Evolutionary conservation across 768 basidiomycete species (phyloP), one percentile per base, ranked within the genome.

Genomic region (Auriscalpium microsporum): DNA sequence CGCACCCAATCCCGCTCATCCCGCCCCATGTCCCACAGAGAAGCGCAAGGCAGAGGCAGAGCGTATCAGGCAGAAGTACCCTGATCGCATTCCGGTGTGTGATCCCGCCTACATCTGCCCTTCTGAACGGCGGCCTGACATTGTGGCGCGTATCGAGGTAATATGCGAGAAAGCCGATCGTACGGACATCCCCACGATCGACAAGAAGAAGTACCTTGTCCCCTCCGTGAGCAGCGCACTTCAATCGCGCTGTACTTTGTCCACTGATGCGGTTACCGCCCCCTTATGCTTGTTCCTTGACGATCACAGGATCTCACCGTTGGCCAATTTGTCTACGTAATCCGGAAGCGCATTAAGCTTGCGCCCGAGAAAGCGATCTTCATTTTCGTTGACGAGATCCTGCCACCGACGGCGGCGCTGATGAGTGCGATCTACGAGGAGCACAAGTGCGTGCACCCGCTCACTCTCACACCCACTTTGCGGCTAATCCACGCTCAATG

Each of bases 151-250:
- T 40, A 50, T 54, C 56, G 63, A 97, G 94, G 95, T 99, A 55
- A 99, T 99, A 73, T 99, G 96, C 74, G 96, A 99, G 82, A 97
- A 96, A 76, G 94, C 93, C 50, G 94, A 98, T 77, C 82, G 89
- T 66, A 94, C 94, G 54, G 96, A 99, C 75, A 98, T 99, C 70
- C 91, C 94, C 0, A 94, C 94, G 33, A 97, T 99, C 69, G 96
- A 99, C 80, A 99, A 99, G 90, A 98, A 99, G 94, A 99, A 99
- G 79, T 99, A 99, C 64, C 79, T 99, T 52, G 96, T 99, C 10
- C 96, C 96, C 45, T 94, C 94, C 54, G 95, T 95, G 66, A 46
- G 58, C 65, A 28, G 28, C 5, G 28, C 28, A 28, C 28, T 7
- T 28, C 5, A 28, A 28, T 3, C 28, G 28, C 28, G 28, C 7